phyloP scores from a whole-genome alignment of 306 rosid species.

The Purshia tridentata region DNA sequence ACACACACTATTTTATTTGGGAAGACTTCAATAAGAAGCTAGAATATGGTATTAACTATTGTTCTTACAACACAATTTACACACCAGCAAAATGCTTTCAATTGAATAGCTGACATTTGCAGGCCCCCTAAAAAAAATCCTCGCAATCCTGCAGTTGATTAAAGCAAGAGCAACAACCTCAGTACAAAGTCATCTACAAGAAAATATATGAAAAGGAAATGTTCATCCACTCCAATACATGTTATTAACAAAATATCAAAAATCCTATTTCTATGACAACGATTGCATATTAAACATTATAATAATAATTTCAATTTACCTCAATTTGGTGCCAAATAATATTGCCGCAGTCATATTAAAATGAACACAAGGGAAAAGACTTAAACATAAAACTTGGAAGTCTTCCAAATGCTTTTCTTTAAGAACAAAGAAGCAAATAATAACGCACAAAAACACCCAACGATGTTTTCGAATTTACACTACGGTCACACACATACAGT shows the following conservation, averaged over 20 bases:
- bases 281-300: constrained; percentile 14
- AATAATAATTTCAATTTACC: constrained; percentile 11
- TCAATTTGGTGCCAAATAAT: constrained; percentile 14
- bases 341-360: constrained; percentile 6
- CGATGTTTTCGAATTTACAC: background rate
- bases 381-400: background rate
- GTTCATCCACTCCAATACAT: background rate
- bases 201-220: background rate
- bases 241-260: constrained; percentile 13
- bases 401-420: background rate
- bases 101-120: constrained; percentile 6
- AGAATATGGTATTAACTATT: background rate
- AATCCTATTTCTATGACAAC: constrained; percentile 1
- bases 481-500: background rate
- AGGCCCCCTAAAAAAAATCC: background rate
- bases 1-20: constrained; percentile 8
- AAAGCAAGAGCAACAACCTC: background rate
- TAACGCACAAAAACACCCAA: background rate
- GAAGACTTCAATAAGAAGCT: constrained; percentile 18
- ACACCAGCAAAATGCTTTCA: background rate
- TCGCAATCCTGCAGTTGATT: constrained; percentile 22
- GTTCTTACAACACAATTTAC: background rate
- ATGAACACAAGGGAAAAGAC: constrained; percentile 3
- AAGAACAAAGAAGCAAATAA: background rate
- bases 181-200: background rate